Evolutionary conservation across 1,284 basidiomycete species (phyloP), one percentile per base, ranked within the genome.

Genomic region (Ganoderma sp.): DNA sequence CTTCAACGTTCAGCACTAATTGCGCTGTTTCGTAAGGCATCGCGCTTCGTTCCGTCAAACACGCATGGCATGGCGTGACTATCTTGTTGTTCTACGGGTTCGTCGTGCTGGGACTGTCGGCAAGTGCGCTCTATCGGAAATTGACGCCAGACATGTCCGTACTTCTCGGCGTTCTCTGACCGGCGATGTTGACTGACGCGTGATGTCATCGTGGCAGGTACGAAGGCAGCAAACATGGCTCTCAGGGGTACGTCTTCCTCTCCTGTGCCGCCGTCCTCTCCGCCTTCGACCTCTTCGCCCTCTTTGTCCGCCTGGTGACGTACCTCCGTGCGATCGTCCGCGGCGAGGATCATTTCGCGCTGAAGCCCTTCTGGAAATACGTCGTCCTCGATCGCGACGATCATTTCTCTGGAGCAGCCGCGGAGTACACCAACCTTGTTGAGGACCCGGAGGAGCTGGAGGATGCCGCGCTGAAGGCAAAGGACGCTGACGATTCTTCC

Each of bases 131-230:
- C 42, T 95, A 95, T 77, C 83, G 83, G 64, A 93, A 93, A 73
- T 78, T 91, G 65, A 94, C 92, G 0, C 92, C 93, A 0, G 84
- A 94, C 78, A 88, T 94, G 90, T 95, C 81, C 78, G 88, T 83
- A 54, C 61, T 72, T 70, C 43, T 62, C 57, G 52, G 63, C 64
- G 42, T 57, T 68, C 67, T 50, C 5, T 32, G 32, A 15, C 34
- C 32, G 58, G 58, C 43, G 68, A 19, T 32, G n/a, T 59, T 42
- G 60, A 56, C 65, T 70, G 42, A 72, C 71, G 67, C 65, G 48
- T 15, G 63, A 70, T 73, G 70, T 63, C 72, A 67, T 67, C 48
- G 65, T 75, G 10, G 48, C 22, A 93, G 91, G 88, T 93, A 93
- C 76, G 81, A 90, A 81, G 87, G 87, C 74, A 82, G 82, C 73